A percentile compares a stretch with the other conserved stretches of the same genome.
These are phyloP conservation scores for Podospora comata DNA, from an alignment of 495 filamentous ascomycete genomes.

Conservation along the genomic window DNA sequence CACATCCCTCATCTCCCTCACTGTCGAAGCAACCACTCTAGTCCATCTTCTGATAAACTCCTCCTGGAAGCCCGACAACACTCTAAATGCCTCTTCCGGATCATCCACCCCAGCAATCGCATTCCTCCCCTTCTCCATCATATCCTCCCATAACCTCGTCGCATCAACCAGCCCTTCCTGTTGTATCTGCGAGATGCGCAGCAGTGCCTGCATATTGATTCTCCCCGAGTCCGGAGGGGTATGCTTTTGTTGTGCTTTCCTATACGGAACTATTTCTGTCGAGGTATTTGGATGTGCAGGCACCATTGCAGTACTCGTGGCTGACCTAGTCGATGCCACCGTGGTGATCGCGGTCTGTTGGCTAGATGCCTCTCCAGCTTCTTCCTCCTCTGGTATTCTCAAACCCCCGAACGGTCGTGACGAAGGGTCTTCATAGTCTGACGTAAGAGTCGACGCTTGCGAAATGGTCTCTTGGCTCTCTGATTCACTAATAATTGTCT, in stretches of 20 bases:
- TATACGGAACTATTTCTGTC: not conserved
- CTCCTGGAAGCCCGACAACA: constrained; percentile 16
- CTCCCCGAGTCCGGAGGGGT: not conserved
- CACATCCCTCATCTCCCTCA: constrained; percentile 20
- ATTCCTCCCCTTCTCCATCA: constrained; percentile 21
- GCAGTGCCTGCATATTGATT: constrained; percentile 1
- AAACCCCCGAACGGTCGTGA: not conserved
- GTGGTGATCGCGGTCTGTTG: not conserved
- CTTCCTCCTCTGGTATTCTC: not conserved
- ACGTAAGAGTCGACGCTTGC: not conserved
- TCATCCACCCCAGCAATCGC: constrained; percentile 16
- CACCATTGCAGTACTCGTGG: not conserved
- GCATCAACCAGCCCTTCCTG: constrained; percentile 25
- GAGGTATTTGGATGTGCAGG: no score
- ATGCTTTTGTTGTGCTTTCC: not conserved
- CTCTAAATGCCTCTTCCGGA: constrained; percentile 10
- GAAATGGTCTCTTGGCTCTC: not conserved
- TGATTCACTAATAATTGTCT: not conserved
- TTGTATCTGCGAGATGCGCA: constrained; percentile 11
- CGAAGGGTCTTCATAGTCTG: not conserved
- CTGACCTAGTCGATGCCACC: not conserved
- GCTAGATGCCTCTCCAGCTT: not conserved
- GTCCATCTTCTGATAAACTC: constrained; percentile 21
- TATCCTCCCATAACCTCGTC: constrained; percentile 27
- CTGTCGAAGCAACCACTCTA: constrained; percentile 8